Base-by-base conservation (phyloP, 2,329 filamentous ascomycete species). In the Tolypocladium nubicola region DNA sequence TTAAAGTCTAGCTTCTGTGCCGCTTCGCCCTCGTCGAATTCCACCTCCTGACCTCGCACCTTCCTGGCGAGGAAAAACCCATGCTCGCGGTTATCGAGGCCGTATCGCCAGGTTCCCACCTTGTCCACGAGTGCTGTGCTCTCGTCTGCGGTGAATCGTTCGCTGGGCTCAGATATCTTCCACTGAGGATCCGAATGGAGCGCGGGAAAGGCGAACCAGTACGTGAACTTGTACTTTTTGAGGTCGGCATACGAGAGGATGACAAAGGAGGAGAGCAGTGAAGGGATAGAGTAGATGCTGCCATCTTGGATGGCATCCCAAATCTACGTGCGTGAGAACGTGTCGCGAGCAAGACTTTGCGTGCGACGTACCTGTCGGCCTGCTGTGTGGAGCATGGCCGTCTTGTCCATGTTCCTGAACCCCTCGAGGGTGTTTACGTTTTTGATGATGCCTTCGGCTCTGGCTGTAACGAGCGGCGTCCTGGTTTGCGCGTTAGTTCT, bases 221-320 rank as follows among this genome's bases (percentile, higher is more conserved):
- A 97, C n/a, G 88, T 90, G 70, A 97, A 97, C 61, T 87, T 90
- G 75, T 97, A 97, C 69, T 95, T 97, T 72, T 99, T 99, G 39
- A 99, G 81, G 68, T 99, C 93, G 61, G 94, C 93, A 70, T 90
- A 99, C 19, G 90, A 96, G 52, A 97, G 84, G 58, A 95, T 85
- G 33, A 89, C 82, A 71, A 97, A 97, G 8, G 90, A 94, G 5
- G 90, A 86, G 21, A 99, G 84, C 2, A 97, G 81, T 5, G 93
- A 97, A 2, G 94, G 94, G 54, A 93, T 89, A 11, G 91, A 94
- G 74, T 96, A 97, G 64, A 99, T 96, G 45, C 90, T 95, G 58
- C 92, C 93, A 73, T 99, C 94, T 63, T 91, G 87, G 67, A 99
- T 97, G 33, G 94, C 93, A 71, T 97, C 91, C 93, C 93, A 97